A percentile compares a stretch with the other conserved stretches of the same genome.
Evolutionary conservation across 768 basidiomycete genomes (phyloP).

Genomic region (Sistotremastrum niveocremeum): DNA sequence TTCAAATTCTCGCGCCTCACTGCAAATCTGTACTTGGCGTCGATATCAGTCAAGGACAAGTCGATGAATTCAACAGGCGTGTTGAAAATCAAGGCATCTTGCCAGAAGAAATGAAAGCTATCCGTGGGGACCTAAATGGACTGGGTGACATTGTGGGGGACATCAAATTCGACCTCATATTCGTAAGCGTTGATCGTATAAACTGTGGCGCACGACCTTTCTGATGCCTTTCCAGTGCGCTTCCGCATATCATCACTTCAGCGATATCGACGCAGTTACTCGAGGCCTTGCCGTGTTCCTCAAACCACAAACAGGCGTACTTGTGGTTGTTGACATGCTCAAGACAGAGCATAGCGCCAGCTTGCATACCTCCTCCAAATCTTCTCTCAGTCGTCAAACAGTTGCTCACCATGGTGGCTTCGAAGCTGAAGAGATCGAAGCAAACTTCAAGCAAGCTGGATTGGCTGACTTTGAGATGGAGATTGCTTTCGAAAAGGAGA

Average conservation of each 20-base stretch:
- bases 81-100: slow-evolving; percentile 48
- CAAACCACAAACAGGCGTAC: slow-evolving; percentile 45
- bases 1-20: slow-evolving; percentile 45
- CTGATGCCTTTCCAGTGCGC: slow-evolving; percentile 33
- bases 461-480: no score
- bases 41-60: slow-evolving; percentile 61
- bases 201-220: not conserved
- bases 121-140: slow-evolving; percentile 38
- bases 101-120: slow-evolving; percentile 51
- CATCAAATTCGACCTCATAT: slow-evolving; percentile 51
- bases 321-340: slow-evolving; percentile 42
- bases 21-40: slow-evolving; percentile 55
- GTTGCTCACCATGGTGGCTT: slow-evolving; percentile 16
- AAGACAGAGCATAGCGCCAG: slow-evolving; percentile 1
- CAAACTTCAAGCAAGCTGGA: no score
- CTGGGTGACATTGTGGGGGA: slow-evolving; percentile 34
- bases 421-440: slow-evolving; percentile 4
- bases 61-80: slow-evolving; percentile 49
- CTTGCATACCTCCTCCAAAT: not conserved
- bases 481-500: no score
- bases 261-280: slow-evolving; percentile 36
- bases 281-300: slow-evolving; percentile 38
- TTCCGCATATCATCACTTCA: slow-evolving; percentile 50
- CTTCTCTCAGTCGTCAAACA: slow-evolving; percentile 7
- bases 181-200: slow-evolving; percentile 29